Conservation (phyloP, 306 rosid species). For the Begonia masoniana region DNA sequence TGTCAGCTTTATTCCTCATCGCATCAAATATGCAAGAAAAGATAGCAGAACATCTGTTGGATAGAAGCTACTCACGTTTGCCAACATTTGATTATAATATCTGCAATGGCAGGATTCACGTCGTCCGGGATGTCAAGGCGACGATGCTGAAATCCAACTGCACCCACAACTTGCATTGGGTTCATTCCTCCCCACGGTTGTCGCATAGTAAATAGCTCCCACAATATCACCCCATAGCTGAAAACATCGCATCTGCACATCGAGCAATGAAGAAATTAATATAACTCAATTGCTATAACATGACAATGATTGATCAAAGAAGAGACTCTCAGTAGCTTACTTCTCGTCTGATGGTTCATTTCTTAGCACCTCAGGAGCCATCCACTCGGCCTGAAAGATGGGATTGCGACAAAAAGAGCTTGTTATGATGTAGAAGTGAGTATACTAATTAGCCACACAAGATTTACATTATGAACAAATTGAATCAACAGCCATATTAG, state of each 20-base stretch:
- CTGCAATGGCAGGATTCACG: constrained; percentile 63
- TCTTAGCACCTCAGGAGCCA: constrained; percentile 99
- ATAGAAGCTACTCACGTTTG: constrained; percentile 57
- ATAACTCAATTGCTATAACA: no score
- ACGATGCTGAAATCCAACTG: constrained; percentile 99
- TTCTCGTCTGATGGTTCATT: constrained; percentile 96
- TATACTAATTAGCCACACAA: no score
- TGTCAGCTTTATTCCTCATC: constrained; percentile 2
- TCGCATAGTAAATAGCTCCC: constrained; percentile 88
- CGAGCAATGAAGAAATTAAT: not conserved
- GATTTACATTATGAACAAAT: not conserved
- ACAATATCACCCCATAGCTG: constrained; percentile 91
- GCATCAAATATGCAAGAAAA: not conserved
- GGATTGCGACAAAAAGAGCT: constrained; percentile 14
- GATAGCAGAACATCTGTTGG: no score
- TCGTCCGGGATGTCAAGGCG: constrained; percentile 93
- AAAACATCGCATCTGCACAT: constrained; percentile 73
- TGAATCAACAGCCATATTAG: not conserved
- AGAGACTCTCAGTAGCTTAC: constrained; percentile 22
- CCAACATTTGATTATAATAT: constrained; percentile 80
- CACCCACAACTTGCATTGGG: constrained; percentile 99
- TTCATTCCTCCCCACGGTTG: constrained; percentile 99
- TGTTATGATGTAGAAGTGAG: constrained; percentile 7
- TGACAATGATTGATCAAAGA: no score
- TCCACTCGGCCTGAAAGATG: constrained; percentile 93